Evolutionary conservation across 116 monocot species (phyloP).

Genomic region (Posidonia oceanica): DNA sequence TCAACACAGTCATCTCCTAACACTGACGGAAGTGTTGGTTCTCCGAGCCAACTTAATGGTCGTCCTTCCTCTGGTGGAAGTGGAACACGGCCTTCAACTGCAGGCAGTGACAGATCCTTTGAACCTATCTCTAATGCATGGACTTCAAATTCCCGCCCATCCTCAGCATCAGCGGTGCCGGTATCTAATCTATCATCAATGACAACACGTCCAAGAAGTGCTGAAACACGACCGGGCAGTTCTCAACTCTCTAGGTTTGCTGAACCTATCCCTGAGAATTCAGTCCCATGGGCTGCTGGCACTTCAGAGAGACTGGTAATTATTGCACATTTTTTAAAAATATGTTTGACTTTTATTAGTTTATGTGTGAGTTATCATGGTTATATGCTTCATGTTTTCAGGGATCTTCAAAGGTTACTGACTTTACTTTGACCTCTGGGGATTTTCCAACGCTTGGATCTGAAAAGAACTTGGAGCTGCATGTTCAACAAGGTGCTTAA

Average conservation of each 20-base stretch:
- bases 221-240: slow-evolving; percentile 78
- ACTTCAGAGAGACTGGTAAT: slow-evolving; percentile 29
- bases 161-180: slow-evolving; percentile 68
- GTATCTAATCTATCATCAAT: slow-evolving; percentile 33
- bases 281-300: slow-evolving; percentile 20
- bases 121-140: slow-evolving; percentile 43
- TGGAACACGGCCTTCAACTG: slow-evolving; percentile 72
- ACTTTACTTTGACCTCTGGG: slow-evolving; percentile 71
- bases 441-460: slow-evolving; percentile 93
- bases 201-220: slow-evolving; percentile 74
- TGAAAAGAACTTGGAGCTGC: slow-evolving; percentile 49
- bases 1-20: slow-evolving; percentile 47
- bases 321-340: background rate
- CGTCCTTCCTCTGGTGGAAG: slow-evolving; percentile 74
- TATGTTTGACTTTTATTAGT: too few species aligned
- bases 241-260: slow-evolving; percentile 78
- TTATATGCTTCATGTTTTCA: slow-evolving; percentile 14
- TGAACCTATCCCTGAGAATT: slow-evolving; percentile 36
- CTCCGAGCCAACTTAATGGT: slow-evolving; percentile 36
- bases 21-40: slow-evolving; percentile 44
- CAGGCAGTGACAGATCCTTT: slow-evolving; percentile 58
- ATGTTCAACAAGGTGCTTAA: slow-evolving; percentile 37
- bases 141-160: slow-evolving; percentile 74
- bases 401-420: slow-evolving; percentile 33
- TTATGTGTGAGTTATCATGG: background rate